Evolutionary conservation across 2,329 filamentous ascomycete genomes (phyloP).

Genomic region (Xylariaceae sp.): DNA sequence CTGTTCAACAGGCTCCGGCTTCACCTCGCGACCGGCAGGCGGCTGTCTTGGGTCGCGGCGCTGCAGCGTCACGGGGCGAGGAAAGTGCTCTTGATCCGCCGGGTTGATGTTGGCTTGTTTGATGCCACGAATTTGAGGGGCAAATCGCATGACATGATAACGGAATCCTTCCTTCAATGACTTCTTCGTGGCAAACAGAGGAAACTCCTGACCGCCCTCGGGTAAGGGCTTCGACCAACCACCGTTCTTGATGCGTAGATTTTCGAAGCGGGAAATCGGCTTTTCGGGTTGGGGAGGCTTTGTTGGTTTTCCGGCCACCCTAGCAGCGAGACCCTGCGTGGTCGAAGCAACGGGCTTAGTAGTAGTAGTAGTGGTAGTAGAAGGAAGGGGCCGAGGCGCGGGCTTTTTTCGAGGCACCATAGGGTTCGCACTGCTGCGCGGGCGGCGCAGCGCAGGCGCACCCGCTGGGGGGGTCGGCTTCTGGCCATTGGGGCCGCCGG

Average conservation of each 20-base stretch:
- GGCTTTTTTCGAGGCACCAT: slow-evolving; percentile 58
- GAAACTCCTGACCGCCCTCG: slow-evolving; percentile 44
- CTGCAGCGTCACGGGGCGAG: slow-evolving; percentile 81
- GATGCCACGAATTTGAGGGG: slow-evolving; percentile 40
- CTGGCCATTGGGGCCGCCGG: slow-evolving; percentile 41
- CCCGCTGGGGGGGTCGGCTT: slow-evolving; percentile 43
- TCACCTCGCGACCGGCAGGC: slow-evolving; percentile 57
- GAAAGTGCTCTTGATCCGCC: slow-evolving; percentile 69
- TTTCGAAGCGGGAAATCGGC: slow-evolving; percentile 35
- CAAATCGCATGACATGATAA: slow-evolving; percentile 80
- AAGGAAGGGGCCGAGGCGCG: slow-evolving; percentile 33
- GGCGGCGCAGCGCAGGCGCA: slow-evolving; percentile 37
- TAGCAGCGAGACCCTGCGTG: slow-evolving; percentile 22
- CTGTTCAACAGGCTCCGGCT: slow-evolving; percentile 49
- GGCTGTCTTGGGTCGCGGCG: slow-evolving; percentile 76
- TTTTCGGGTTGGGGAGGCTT: slow-evolving; percentile 24
- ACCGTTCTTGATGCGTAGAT: slow-evolving; percentile 42
- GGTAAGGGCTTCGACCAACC: slow-evolving; percentile 55
- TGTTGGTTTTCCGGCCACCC: slow-evolving; percentile 16
- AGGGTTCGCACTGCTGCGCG: slow-evolving; percentile 51
- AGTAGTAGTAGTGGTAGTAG: slow-evolving; percentile 1
- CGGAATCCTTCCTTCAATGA: slow-evolving; percentile 73
- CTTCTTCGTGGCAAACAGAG: slow-evolving; percentile 78
- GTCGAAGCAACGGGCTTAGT: slow-evolving; percentile 29
- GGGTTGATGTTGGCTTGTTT: slow-evolving; percentile 62